phyloP scores from a whole-genome alignment of 768 basidiomycete species.

The Amanita muscaria region DNA sequence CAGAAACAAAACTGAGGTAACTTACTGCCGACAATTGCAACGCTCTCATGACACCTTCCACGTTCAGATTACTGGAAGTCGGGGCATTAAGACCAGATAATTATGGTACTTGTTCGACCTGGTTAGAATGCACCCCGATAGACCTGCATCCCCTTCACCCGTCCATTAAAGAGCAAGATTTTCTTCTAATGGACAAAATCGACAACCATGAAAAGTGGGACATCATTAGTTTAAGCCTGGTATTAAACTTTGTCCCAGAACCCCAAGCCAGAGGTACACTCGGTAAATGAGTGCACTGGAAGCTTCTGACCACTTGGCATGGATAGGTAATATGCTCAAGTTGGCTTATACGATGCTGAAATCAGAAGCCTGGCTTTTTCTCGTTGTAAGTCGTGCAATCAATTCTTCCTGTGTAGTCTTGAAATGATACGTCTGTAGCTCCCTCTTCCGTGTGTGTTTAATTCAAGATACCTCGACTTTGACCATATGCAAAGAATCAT shows the following conservation, averaged over 20 bases:
- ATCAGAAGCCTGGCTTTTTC: conserved; percentile 52
- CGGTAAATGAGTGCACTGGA: neutral
- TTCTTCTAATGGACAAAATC: conserved; percentile 50
- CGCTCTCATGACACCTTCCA: conserved; percentile 2
- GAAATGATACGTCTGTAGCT: conserved; percentile 38
- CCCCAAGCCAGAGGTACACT: conserved; percentile 61
- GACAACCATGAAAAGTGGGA: conserved; percentile 59
- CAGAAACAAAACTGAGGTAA: conserved; percentile 25
- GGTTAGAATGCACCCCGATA: conserved; percentile 71
- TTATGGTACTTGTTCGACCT: conserved; percentile 52
- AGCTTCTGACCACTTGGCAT: neutral
- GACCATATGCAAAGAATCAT: conserved; percentile 51
- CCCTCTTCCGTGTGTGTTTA: conserved; percentile 75
- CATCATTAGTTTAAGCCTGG: conserved; percentile 76
- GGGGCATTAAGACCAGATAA: conserved; percentile 85
- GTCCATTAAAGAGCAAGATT: conserved; percentile 78
- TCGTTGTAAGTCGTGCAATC: conserved; percentile 44
- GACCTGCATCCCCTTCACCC: conserved; percentile 83
- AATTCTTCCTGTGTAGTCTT: no score
- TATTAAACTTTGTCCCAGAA: conserved; percentile 82
- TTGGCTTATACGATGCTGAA: conserved; percentile 50
- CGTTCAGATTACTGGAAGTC: conserved; percentile 73
- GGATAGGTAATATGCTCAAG: conserved; percentile 63
- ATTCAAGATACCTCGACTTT: conserved; percentile 75
- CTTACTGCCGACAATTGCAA: neutral